Evolutionary conservation across 2,329 filamentous ascomycete species (phyloP), one percentile per base, ranked within the genome.

Genomic region (Talaromyces verruculosus): DNA sequence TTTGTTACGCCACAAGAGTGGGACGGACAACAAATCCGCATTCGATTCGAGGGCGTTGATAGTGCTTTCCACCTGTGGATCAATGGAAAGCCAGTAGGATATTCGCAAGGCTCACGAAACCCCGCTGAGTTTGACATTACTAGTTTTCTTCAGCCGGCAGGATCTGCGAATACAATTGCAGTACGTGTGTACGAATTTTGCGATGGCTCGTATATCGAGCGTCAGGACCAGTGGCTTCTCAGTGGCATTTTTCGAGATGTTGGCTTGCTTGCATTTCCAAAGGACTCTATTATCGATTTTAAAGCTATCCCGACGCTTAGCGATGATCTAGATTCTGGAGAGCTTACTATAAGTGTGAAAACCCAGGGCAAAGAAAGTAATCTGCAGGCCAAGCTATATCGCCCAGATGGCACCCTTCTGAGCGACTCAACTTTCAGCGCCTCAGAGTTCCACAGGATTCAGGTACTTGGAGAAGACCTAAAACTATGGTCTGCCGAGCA

Each of bases 21-120:
- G 60, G 60, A 53, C 2, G 35, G 35, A 39, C 45, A 49, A 43
- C 86, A 89, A 69, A 75, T 90, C 19, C 80, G 88, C 39, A 77
- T 91, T 45, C 81, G 88, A 17, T 91, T 91, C 67, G 88, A 91
- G 73, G 72, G 11, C 77, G 76, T 3, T 78, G 71, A 2, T 77
- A 88, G 87, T 70, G 86, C 89, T 0, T 91, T 89, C 71, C 88
- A 91, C 74, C 76, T 91, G 10, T 91, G 85, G 83, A 77, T 91
- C 8, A 91, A 91, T 69, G 87, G 87, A 0, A 72, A 78, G 17
- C 77, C 87, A 37, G 79, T 91, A 1, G 89, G 89, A 2, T 91
- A 91, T 70, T 86, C 86, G 2, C 88, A 91, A 71, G 89, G 89
- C 0, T 85, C 85, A 8, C 82, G 89, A 43, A 91, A 91, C 70